phyloP scores from a whole-genome alignment of 768 basidiomycete species.

The Boletus edulis region DNA sequence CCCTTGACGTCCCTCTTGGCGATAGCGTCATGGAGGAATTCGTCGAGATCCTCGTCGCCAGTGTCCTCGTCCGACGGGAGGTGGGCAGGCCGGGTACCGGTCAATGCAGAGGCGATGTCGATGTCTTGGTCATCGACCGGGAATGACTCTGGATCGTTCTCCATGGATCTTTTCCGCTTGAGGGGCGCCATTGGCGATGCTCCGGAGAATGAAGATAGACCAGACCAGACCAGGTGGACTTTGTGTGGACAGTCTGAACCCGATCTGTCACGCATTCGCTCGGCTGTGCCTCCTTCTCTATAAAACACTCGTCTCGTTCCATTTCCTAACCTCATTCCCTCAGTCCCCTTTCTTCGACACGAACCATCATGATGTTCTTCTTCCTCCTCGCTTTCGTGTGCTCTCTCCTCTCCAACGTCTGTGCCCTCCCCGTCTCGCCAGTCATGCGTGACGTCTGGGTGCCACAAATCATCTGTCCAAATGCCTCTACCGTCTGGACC shows the following conservation, averaged over 20 bases:
- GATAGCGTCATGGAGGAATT: conserved; percentile 69
- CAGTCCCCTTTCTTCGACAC: conserved; percentile 4
- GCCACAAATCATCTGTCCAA: conserved; percentile 41
- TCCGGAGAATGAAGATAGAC: conserved; percentile 1
- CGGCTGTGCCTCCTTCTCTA: conserved; percentile 9
- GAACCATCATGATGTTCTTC: conserved; percentile 21
- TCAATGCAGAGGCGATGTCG: conserved; percentile 64
- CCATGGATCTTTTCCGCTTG: conserved; percentile 31
- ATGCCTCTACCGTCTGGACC: conserved; percentile 37
- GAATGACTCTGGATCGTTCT: conserved; percentile 34
- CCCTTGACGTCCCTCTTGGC: conserved; percentile 69
- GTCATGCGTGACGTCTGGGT: conserved; percentile 47
- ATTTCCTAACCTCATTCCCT: not conserved
- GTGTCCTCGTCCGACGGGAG: not conserved
- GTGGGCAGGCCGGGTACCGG: conserved; percentile 24
- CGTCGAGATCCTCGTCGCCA: conserved; percentile 55
- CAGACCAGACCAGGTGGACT: not conserved
- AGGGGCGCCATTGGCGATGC: conserved; percentile 27
- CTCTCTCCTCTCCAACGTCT: conserved; percentile 27
- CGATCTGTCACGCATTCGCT: conserved; percentile 1
- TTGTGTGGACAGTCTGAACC: not conserved
- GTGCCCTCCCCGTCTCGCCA: conserved; percentile 27
- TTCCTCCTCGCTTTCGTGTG: conserved; percentile 8
- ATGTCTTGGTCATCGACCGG: conserved; percentile 39
- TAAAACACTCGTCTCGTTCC: conserved; percentile 5